These are phyloP conservation scores for Pythium brassicae DNA, from an alignment of 352 stramenopile genomes.

Conservation along the genomic window DNA sequence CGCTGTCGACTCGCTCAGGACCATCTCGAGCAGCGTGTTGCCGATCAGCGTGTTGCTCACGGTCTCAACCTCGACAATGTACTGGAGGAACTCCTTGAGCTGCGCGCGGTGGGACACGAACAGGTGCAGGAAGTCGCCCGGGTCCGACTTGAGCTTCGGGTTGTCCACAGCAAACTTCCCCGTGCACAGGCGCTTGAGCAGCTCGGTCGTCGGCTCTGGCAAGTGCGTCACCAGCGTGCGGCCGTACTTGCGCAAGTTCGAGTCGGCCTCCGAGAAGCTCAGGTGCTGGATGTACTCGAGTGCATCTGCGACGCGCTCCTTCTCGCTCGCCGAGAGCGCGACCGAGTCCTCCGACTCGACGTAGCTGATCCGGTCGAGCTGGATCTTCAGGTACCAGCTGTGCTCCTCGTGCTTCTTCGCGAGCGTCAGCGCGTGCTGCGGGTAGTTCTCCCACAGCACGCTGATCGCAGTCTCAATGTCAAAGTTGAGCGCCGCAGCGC, in stretches of 20 bases:
- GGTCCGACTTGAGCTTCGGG: slow-evolving; percentile 66
- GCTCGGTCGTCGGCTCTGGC: slow-evolving; percentile 82
- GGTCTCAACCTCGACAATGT: slow-evolving; percentile 86
- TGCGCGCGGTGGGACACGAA: slow-evolving; percentile 90
- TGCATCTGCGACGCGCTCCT: slow-evolving; percentile 83
- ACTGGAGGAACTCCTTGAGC: slow-evolving; percentile 86
- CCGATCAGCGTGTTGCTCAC: slow-evolving; percentile 87
- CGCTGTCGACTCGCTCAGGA: slow-evolving; percentile 72
- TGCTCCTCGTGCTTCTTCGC: slow-evolving; percentile 89
- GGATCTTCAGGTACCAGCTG: slow-evolving; percentile 91
- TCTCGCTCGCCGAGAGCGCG: slow-evolving; percentile 64
- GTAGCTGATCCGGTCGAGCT: slow-evolving; percentile 88
- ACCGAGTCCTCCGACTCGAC: slow-evolving; percentile 73
- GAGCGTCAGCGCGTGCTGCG: slow-evolving; percentile 84
- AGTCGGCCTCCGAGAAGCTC: slow-evolving; percentile 80
- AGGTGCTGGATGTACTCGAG: slow-evolving; percentile 89
- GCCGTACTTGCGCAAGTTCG: slow-evolving; percentile 86
- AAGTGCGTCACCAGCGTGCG: slow-evolving; percentile 86
- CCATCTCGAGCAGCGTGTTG: slow-evolving; percentile 88
- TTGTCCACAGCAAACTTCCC: slow-evolving; percentile 66
- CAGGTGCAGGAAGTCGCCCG: slow-evolving; percentile 88
- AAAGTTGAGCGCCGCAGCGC: slow-evolving; percentile 61
- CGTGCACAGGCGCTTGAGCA: slow-evolving; percentile 89
- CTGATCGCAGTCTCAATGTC: slow-evolving; percentile 91
- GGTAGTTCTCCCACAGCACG: slow-evolving; percentile 91